Evolutionary conservation across 2,329 filamentous ascomycete species (phyloP).

Genomic region (Colletotrichum nymphaeae): DNA sequence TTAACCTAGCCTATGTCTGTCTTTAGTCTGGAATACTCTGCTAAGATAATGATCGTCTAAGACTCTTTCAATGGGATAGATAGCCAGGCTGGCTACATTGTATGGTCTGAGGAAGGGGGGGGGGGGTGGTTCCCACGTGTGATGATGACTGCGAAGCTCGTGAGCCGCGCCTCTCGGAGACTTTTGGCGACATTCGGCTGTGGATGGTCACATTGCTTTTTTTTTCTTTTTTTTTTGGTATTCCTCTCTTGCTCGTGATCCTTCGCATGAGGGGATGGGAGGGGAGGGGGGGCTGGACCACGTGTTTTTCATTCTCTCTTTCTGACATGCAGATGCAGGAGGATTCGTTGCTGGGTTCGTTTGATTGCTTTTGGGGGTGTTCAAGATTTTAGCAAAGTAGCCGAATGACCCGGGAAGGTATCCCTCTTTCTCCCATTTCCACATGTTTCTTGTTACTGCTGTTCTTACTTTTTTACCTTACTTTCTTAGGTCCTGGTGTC

Average conservation of each 20-base stretch:
- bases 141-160: no score
- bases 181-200: not conserved
- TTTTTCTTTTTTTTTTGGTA: not conserved
- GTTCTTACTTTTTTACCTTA: not conserved
- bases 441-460: not conserved
- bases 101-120: no score
- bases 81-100: no score
- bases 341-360: not conserved
- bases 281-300: not conserved
- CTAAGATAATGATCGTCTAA: no score
- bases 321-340: not conserved
- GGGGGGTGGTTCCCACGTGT: no score
- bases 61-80: no score
- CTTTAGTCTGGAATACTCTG: no score
- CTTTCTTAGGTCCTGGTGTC: not conserved
- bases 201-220: not conserved
- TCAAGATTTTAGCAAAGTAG: not conserved
- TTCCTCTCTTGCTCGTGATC: not conserved
- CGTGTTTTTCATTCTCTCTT: not conserved
- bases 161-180: not conserved
- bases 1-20: no score
- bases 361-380: not conserved
- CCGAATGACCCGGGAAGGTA: not conserved
- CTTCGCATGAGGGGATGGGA: no score
- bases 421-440: not conserved